Evolutionary conservation across 2,329 filamentous ascomycete species (phyloP).

Genomic region (Trichoderma pleuroti): DNA sequence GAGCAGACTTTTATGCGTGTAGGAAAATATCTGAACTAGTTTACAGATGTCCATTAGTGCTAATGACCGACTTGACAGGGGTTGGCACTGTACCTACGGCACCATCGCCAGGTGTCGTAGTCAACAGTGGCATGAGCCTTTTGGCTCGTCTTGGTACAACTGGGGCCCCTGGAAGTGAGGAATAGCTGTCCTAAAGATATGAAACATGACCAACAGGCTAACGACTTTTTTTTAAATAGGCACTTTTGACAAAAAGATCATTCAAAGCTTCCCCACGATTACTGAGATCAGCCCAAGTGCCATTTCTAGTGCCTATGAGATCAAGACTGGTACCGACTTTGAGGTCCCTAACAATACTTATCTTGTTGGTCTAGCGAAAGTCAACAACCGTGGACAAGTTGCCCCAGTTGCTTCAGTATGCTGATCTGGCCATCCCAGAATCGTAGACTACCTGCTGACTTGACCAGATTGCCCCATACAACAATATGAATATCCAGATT

Average conservation of each 20-base stretch:
- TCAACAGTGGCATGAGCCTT: background rate
- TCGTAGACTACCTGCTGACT: background rate
- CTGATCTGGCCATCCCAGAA: background rate
- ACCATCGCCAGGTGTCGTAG: slow-evolving; percentile 2
- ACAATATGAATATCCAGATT: slow-evolving; percentile 8
- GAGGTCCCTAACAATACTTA: background rate
- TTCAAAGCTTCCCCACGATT: background rate
- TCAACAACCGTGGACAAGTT: slow-evolving; percentile 15
- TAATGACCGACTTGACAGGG: background rate
- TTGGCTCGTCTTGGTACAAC: background rate
- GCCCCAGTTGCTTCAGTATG: slow-evolving; percentile 10
- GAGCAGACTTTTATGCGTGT: slow-evolving; percentile 14
- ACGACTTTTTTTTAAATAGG: background rate
- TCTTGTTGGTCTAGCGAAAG: slow-evolving; percentile 12
- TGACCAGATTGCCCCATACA: slow-evolving; percentile 4
- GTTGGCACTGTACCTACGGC: background rate
- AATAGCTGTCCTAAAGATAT: background rate
- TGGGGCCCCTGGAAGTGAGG: slow-evolving; percentile 5
- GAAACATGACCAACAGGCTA: too few species aligned
- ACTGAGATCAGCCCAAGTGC: background rate
- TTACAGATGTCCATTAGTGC: background rate
- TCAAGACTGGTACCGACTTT: slow-evolving; percentile 6
- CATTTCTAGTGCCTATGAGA: background rate
- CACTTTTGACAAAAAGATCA: slow-evolving; percentile 1
- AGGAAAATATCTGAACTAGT: background rate